A percentile compares a stretch with the other conserved stretches of the same genome.
Evolutionary conservation across 1,139 yeast genomes (phyloP).

Genomic region (Kodamaea plutei): DNA sequence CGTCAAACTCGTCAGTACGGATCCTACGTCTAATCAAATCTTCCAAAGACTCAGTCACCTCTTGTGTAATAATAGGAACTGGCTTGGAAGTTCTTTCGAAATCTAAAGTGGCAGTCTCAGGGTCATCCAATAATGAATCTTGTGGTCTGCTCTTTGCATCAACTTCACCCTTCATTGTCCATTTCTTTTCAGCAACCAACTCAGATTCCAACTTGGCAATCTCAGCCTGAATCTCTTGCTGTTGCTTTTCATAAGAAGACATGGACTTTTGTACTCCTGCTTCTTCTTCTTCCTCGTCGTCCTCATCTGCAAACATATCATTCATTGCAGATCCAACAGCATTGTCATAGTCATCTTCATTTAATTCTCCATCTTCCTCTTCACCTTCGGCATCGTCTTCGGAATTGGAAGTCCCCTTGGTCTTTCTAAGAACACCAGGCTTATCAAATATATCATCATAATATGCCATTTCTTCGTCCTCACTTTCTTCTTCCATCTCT

Average conservation of each 20-base stretch:
- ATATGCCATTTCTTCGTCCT: slow-evolving; percentile 62
- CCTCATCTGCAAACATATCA: slow-evolving; percentile 60
- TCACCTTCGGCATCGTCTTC: slow-evolving; percentile 29
- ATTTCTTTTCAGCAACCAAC: slow-evolving; percentile 82
- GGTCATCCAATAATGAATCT: slow-evolving; percentile 62
- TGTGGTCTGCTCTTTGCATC: slow-evolving; percentile 74
- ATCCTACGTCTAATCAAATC: slow-evolving; percentile 85
- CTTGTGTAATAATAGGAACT: slow-evolving; percentile 90
- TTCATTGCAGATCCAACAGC: slow-evolving; percentile 55
- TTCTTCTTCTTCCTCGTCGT: slow-evolving; percentile 34
- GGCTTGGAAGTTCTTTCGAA: slow-evolving; percentile 47
- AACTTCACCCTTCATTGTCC: slow-evolving; percentile 95
- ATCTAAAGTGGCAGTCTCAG: slow-evolving; percentile 33
- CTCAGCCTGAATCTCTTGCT: slow-evolving; percentile 68
- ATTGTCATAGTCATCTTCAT: slow-evolving; percentile 46
- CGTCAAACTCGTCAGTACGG: slow-evolving; percentile 73
- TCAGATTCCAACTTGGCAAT: slow-evolving; percentile 79
- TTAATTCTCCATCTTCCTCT: slow-evolving; percentile 31
- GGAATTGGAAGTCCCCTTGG: slow-evolving; percentile 13
- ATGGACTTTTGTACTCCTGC: slow-evolving; percentile 37
- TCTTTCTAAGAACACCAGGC: slow-evolving; percentile 32
- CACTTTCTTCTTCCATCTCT: slow-evolving; percentile 49
- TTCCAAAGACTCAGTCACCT: slow-evolving; percentile 79
- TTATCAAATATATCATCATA: slow-evolving; percentile 73
- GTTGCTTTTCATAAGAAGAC: slow-evolving; percentile 84